phyloP scores from a whole-genome alignment of 2,329 filamentous ascomycete genomes.

The Exophiala lecanii-corni region DNA sequence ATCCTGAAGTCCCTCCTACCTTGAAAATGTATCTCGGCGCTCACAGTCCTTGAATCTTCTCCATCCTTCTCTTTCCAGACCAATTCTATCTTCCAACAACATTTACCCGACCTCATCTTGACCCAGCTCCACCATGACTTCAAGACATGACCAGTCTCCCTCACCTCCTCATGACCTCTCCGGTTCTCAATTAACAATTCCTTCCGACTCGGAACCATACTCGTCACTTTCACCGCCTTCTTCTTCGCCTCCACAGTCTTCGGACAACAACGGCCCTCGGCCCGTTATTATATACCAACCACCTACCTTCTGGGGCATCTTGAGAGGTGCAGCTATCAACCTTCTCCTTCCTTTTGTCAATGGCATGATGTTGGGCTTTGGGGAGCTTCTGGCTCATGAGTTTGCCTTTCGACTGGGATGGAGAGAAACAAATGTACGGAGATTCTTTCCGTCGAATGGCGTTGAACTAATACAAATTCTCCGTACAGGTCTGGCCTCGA shows the following conservation, averaged over 20 bases:
- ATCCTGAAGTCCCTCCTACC: no score
- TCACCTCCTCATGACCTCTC: constrained; percentile 28
- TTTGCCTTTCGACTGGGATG: constrained; percentile 89
- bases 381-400: constrained; percentile 94
- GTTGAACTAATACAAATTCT: neutral
- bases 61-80: no score
- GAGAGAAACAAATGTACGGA: constrained; percentile 88
- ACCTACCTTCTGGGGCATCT: constrained; percentile 77
- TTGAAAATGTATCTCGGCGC: neutral
- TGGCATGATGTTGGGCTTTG: constrained; percentile 96
- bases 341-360: constrained; percentile 94
- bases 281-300: constrained; percentile 82
- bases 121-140: constrained; percentile 14
- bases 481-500: constrained; percentile 22
- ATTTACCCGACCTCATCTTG: constrained; percentile 1
- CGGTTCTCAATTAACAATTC: constrained; percentile 34
- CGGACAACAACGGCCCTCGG: constrained; percentile 34
- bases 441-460: no score
- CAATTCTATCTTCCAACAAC: no score
- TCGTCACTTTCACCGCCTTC: constrained; percentile 35
- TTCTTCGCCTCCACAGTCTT: constrained; percentile 37
- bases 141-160: constrained; percentile 21
- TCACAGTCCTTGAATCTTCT: neutral
- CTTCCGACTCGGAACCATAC: constrained; percentile 47
- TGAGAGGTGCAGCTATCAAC: constrained; percentile 91